Evolutionary conservation across 1,139 yeast genomes (phyloP).

Genomic region (Geotrichum fermentans): DNA sequence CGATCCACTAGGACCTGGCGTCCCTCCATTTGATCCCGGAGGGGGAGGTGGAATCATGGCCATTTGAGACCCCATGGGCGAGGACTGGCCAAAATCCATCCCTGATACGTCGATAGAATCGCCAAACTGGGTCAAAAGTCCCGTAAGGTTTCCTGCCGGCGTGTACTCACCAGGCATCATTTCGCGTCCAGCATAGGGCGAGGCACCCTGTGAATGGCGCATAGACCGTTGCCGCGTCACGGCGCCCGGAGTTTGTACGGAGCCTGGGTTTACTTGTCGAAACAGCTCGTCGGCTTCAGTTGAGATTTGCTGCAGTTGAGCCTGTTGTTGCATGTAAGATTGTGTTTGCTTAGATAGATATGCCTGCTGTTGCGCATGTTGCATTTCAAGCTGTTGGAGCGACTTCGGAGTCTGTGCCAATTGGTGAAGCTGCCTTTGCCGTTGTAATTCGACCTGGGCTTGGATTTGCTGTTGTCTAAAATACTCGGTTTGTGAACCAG

Average conservation of each 20-base stretch:
- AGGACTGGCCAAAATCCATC: slow-evolving; percentile 10
- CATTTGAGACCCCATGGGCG: slow-evolving; percentile 12
- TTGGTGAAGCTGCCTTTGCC: slow-evolving; percentile 14
- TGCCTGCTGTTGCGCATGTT: slow-evolving; percentile 6
- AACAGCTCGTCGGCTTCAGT: slow-evolving; percentile 22
- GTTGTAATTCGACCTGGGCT: slow-evolving; percentile 13
- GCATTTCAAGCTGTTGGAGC: background rate
- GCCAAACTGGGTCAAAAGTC: slow-evolving; percentile 7
- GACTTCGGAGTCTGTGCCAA: background rate
- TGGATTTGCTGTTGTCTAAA: slow-evolving; percentile 12
- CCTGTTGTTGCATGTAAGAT: slow-evolving; percentile 19
- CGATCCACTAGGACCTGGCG: slow-evolving; percentile 12
- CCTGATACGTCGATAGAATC: slow-evolving; percentile 15
- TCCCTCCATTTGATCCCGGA: slow-evolving; percentile 13
- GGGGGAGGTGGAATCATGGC: slow-evolving; percentile 22
- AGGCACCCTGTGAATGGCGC: background rate
- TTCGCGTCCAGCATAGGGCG: slow-evolving; percentile 1
- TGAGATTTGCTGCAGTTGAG: slow-evolving; percentile 27
- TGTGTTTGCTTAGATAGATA: slow-evolving; percentile 5
- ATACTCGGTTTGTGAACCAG: slow-evolving; percentile 5
- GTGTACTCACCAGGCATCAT: background rate
- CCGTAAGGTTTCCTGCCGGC: slow-evolving; percentile 1
- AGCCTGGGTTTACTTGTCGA: slow-evolving; percentile 2
- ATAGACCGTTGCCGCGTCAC: slow-evolving; percentile 2
- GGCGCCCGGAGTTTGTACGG: slow-evolving; percentile 1